These are phyloP conservation scores for Backusella westeae DNA, from an alignment of 192 early-diverging fungal genomes.

Conservation along the genomic window DNA sequence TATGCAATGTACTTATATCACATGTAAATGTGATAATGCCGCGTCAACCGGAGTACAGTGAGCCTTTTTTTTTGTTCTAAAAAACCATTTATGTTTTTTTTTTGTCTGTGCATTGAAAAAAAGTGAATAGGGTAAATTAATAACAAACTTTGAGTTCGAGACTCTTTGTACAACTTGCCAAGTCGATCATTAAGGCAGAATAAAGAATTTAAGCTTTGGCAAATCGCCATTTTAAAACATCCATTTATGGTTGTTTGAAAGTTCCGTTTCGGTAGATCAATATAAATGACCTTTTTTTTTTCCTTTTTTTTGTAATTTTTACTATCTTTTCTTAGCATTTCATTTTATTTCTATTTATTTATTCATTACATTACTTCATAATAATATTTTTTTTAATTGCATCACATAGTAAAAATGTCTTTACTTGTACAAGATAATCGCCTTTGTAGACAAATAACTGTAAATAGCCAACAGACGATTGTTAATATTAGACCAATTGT, in stretches of 20 bases:
- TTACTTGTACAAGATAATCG: conserved; percentile 8
- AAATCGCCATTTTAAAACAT: background rate
- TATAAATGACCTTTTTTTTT: background rate
- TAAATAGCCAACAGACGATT: background rate
- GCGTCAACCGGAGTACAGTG: background rate
- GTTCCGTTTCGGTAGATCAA: background rate
- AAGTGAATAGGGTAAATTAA: background rate
- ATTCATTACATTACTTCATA: background rate
- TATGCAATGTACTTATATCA: background rate
- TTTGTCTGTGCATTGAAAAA: background rate
- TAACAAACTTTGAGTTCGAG: background rate
- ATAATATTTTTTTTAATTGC: background rate
- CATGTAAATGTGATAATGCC: background rate
- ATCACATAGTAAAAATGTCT: background rate
- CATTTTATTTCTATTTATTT: background rate
- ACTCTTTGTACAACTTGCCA: background rate
- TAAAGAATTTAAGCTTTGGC: background rate
- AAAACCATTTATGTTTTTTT: background rate
- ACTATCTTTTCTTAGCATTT: background rate
- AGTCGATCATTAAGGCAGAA: background rate
- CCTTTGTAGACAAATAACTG: conserved; percentile 12
- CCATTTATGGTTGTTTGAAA: background rate
- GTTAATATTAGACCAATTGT: background rate
- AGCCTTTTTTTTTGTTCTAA: background rate
- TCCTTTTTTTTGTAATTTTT: background rate